Evolutionary conservation across 2,329 filamentous ascomycete genomes (phyloP).

Genomic region (Cladobotryum protrusum): DNA sequence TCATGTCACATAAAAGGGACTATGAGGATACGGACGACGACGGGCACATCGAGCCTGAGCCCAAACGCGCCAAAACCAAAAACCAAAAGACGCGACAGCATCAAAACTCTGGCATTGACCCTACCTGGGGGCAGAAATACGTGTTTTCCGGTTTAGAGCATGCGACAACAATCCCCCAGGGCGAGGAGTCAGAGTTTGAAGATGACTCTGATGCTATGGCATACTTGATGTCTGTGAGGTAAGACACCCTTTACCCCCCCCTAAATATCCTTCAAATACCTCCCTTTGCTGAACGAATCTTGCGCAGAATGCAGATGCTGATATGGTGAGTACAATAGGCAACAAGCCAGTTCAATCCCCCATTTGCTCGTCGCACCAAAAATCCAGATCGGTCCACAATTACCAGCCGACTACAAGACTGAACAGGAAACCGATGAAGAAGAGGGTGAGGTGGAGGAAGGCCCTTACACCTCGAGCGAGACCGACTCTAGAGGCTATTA

Average conservation of each 20-base stretch:
- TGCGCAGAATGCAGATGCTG: slow-evolving; percentile 29
- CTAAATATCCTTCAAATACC: neutral
- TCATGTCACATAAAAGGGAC: slow-evolving; percentile 33
- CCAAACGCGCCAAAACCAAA: slow-evolving; percentile 21
- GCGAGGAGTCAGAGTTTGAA: slow-evolving; percentile 60
- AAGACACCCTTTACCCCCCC: slow-evolving; percentile 27
- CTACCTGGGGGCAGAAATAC: slow-evolving; percentile 64
- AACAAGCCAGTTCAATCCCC: slow-evolving; percentile 69
- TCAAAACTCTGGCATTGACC: slow-evolving; percentile 47
- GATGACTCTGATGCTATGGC: slow-evolving; percentile 62
- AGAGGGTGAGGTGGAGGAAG: slow-evolving; percentile 28
- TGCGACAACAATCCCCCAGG: slow-evolving; percentile 36
- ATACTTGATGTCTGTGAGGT: slow-evolving; percentile 68
- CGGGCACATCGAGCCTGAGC: slow-evolving; percentile 19
- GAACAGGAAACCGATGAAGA: slow-evolving; percentile 26
- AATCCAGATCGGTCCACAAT: slow-evolving; percentile 45
- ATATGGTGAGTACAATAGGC: slow-evolving; percentile 54
- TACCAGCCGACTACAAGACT: slow-evolving; percentile 33
- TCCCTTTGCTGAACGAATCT: slow-evolving; percentile 8
- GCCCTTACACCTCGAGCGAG: slow-evolving; percentile 42
- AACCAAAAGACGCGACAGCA: slow-evolving; percentile 32
- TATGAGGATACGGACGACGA: slow-evolving; percentile 25
- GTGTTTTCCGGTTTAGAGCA: slow-evolving; percentile 61
- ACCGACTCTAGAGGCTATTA: slow-evolving; percentile 61
- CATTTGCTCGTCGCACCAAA: slow-evolving; percentile 61